Evolutionary conservation across 2,329 filamentous ascomycete genomes (phyloP).

Genomic region (Trichoderma sp.): DNA sequence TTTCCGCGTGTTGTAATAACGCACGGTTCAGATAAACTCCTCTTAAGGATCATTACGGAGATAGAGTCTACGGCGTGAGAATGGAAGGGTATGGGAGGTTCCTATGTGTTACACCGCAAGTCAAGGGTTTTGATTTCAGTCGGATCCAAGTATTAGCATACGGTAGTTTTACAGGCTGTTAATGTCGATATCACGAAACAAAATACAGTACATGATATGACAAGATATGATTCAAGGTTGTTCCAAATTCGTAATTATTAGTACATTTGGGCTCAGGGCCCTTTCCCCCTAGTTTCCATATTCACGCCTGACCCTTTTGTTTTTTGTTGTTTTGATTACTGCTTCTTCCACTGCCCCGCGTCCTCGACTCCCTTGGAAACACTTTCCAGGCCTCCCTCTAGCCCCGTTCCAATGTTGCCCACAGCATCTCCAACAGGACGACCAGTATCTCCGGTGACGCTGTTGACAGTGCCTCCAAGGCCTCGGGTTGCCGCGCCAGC

Average conservation of each 20-base stretch:
- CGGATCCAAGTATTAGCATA: not conserved
- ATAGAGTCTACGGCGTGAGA: not conserved
- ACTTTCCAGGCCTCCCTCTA: conserved; percentile 52
- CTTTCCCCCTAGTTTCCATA: not conserved
- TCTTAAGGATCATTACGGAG: not conserved
- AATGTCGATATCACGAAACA: not conserved
- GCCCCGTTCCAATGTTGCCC: conserved; percentile 52
- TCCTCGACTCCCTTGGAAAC: conserved; percentile 58
- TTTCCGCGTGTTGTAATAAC: not conserved
- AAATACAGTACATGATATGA: not conserved
- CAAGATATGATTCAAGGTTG: not conserved
- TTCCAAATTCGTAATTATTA: not conserved
- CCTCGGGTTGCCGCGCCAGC: conserved; percentile 57
- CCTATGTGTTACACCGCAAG: not conserved
- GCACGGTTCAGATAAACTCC: not conserved
- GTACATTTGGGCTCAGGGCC: not conserved
- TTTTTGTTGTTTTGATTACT: conserved; percentile 23
- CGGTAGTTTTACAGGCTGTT: not conserved
- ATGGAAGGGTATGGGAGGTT: not conserved
- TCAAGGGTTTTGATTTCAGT: not conserved
- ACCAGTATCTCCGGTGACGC: conserved; percentile 55
- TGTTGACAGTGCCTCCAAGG: conserved; percentile 56
- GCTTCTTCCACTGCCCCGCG: conserved; percentile 58
- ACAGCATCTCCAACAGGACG: conserved; percentile 58
- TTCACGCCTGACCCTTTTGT: not conserved